Percentiles rank a stretch among this genome's conserved stretches.
These are phyloP conservation scores for Talaromyces funiculosus DNA, from an alignment of 2,329 filamentous ascomycete species.

Conservation along the genomic window DNA sequence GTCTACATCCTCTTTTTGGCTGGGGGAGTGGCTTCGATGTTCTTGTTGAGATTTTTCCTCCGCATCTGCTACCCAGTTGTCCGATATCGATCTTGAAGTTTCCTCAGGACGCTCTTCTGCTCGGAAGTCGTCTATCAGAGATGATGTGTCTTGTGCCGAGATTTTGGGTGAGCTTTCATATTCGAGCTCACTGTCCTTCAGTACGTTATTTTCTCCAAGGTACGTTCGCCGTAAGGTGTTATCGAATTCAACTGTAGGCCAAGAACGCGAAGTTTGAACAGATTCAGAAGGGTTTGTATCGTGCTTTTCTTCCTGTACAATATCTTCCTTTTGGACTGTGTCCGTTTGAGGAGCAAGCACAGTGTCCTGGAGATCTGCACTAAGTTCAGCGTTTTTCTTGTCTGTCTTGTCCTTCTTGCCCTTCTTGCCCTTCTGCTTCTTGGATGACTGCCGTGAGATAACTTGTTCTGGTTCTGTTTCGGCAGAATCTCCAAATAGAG, in stretches of 20 bases:
- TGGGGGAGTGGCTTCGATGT: neutral
- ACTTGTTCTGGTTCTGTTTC: slow-evolving; percentile 12
- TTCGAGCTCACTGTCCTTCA: neutral
- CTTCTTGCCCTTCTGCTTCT: slow-evolving; percentile 39
- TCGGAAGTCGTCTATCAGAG: neutral
- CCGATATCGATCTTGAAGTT: neutral
- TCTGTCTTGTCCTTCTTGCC: slow-evolving; percentile 28
- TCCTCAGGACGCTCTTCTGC: neutral
- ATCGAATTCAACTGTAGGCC: slow-evolving; percentile 9
- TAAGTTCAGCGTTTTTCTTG: slow-evolving; percentile 18
- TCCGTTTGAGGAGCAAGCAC: neutral
- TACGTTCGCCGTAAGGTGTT: neutral
- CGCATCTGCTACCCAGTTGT: neutral
- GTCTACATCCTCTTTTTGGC: slow-evolving; percentile 12
- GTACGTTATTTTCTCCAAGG: neutral
- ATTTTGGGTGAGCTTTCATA: neutral
- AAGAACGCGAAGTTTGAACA: neutral
- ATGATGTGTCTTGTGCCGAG: neutral
- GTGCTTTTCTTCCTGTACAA: neutral
- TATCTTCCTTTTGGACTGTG: neutral
- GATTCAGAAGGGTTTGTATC: neutral
- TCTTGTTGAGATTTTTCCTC: neutral
- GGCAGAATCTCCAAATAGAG: slow-evolving; percentile 1
- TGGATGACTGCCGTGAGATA: slow-evolving; percentile 25
- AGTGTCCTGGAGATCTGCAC: neutral